Evolutionary conservation across 495 filamentous ascomycete species (phyloP).

Genomic region (Penicillium robsamsonii): DNA sequence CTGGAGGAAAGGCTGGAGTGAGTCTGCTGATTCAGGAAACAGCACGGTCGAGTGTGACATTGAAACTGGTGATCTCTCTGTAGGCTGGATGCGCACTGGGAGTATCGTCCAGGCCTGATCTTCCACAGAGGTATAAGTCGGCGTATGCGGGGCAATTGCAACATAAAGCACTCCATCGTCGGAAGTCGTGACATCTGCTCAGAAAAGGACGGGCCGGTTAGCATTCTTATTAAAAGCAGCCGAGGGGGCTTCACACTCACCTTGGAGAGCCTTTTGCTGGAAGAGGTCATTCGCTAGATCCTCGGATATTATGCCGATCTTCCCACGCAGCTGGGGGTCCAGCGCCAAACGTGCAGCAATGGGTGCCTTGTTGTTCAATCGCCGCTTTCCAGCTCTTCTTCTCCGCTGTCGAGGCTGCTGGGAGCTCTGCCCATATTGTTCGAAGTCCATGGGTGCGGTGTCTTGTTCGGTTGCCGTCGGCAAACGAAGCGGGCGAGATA

Average conservation of each 20-base stretch:
- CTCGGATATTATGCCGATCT: conserved; percentile 81
- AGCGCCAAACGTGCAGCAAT: conserved; percentile 64
- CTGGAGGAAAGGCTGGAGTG: conserved; percentile 71
- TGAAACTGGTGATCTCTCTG: conserved; percentile 70
- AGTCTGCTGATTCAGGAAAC: conserved; percentile 76
- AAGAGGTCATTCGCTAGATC: conserved; percentile 83
- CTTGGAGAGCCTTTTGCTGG: conserved; percentile 48
- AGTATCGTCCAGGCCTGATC: conserved; percentile 79
- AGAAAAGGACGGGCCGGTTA: conserved; percentile 2
- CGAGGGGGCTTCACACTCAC: conserved; percentile 24
- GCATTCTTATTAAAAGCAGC: not conserved
- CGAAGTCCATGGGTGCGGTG: conserved; percentile 38
- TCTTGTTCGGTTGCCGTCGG: conserved; percentile 29
- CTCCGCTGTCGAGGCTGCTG: conserved; percentile 44
- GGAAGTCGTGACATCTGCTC: conserved; percentile 19
- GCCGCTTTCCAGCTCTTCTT: conserved; percentile 36
- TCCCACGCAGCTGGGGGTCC: conserved; percentile 82
- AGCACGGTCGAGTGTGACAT: conserved; percentile 75
- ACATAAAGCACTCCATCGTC: conserved; percentile 55
- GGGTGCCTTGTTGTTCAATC: conserved; percentile 53
- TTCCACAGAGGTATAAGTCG: conserved; percentile 57
- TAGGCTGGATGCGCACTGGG: conserved; percentile 65
- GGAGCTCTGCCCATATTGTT: conserved; percentile 34
- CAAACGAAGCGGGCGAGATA: conserved; percentile 13
- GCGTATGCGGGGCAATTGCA: conserved; percentile 79